Conservation (phyloP, 2,329 filamentous ascomycete genomes). For the Keithomyces neogunnii region DNA sequence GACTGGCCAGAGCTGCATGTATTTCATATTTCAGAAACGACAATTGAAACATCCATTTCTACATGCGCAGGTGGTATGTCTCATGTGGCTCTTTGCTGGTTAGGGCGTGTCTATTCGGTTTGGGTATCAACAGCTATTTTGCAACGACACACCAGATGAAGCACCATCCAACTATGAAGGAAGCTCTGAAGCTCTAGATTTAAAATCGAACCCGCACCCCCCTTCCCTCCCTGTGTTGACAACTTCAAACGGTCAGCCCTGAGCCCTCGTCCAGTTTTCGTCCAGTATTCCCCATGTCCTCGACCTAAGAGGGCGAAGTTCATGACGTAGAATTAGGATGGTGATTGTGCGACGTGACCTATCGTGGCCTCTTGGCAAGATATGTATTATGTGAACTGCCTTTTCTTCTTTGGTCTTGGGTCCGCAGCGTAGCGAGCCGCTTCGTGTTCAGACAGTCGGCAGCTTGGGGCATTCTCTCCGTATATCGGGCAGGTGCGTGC, state of each 20-base stretch:
- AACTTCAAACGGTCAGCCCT: not conserved
- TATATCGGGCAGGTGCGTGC: not conserved
- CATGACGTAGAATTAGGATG: not conserved
- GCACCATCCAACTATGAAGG: not conserved
- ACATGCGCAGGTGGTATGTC: not conserved
- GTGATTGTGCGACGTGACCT: not conserved
- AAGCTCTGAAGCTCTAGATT: not conserved
- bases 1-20: not conserved
- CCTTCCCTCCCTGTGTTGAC: not conserved
- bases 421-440: not conserved
- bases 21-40: not conserved
- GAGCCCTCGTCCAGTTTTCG: not conserved
- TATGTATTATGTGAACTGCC: not conserved
- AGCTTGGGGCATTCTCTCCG: not conserved
- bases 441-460: not conserved
- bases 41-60: not conserved
- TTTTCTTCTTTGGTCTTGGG: not conserved
- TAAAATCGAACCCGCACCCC: not conserved
- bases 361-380: not conserved
- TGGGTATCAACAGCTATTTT: not conserved
- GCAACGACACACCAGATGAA: not conserved
- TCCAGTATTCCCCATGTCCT: no score
- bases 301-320: no score
- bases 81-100: not conserved
- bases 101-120: not conserved